phyloP scores from a whole-genome alignment of 805 yeast genomes.

The Nakazawaea ernobii region DNA sequence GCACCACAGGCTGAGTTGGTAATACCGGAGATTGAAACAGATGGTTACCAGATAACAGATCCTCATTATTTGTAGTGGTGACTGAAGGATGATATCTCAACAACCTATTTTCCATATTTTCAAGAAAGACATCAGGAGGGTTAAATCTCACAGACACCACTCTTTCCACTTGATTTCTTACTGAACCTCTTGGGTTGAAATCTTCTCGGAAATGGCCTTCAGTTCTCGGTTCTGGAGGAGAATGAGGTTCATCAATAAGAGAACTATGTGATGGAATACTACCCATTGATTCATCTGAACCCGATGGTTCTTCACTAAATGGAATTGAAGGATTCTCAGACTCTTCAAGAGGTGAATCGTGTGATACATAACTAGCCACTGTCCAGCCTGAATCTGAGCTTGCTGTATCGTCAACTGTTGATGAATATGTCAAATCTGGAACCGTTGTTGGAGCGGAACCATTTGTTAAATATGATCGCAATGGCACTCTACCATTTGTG shows the following conservation, averaged over 20 bases:
- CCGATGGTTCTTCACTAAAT: too few species aligned
- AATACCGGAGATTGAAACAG: conserved; percentile 18
- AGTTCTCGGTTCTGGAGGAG: neutral
- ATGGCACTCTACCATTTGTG: too few species aligned
- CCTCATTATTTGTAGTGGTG: conserved; percentile 21
- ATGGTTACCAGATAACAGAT: conserved; percentile 27
- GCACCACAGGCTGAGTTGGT: neutral
- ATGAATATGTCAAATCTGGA: too few species aligned
- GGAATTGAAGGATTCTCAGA: too few species aligned
- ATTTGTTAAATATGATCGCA: too few species aligned
- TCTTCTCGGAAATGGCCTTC: neutral
- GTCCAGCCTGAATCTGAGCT: too few species aligned
- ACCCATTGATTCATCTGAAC: neutral
- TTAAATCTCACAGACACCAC: conserved; percentile 24
- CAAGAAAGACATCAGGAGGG: conserved; percentile 21
- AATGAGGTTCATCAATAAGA: neutral
- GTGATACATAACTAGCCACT: too few species aligned
- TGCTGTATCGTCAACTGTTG: too few species aligned
- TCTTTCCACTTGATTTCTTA: conserved; percentile 22
- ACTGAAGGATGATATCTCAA: conserved; percentile 29
- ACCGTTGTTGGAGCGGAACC: too few species aligned
- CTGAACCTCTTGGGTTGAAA: conserved; percentile 14
- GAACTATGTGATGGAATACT: neutral
- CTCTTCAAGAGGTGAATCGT: too few species aligned
- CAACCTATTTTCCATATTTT: conserved; percentile 30